Evolutionary conservation across 202 grass and related monocot genomes (phyloP), one percentile per base, ranked within the genome.

Genomic region (Schoenoplectus tabernaemontani): DNA sequence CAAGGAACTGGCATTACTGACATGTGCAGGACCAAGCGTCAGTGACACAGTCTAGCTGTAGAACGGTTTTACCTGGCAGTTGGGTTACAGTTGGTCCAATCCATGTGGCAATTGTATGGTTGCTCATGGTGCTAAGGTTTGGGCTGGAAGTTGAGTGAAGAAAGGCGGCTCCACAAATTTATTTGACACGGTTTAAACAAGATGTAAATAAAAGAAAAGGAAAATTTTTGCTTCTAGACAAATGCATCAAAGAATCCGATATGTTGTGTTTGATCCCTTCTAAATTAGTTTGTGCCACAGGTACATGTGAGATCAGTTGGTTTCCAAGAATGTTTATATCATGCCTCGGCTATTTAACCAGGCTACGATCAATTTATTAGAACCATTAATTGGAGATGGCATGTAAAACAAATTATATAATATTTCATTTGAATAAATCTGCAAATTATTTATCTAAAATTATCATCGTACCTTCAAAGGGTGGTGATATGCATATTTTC

Each of bases 91-190:
- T 78, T 84, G 44, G 26, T 60, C 32, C 66, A 58, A 46, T 57
- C 69, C 46, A 69, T 39, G 48, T 30, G 19, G 74, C 68, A 20
- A 20, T 32, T 59, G 17, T 59, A 12, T 10, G 57, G 32, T 53
- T 77, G n/a, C 39, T 32, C 20, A 17, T 15, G 1, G 15, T 1
- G 16, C 19, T 3, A 11, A 74, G 30, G 19, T 84, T 59, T 68
- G 46, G 30, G 83, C 72, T 84, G 75, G 36, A 51, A 51, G 2
- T 24, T 53, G 73, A 79, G 73, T 76, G 73, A 68, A 78, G 22
- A 19, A 78, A 59, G 74, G 74, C 13, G 47, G 82, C 59, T 39
- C 69, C 32, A 59, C 74, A 54, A 32, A 79, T 59, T 48, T 57
- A 42, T 43, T 78, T 78, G 6, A 78, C 34, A 78, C 19, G 19